phyloP scores from a whole-genome alignment of 2,329 filamentous ascomycete genomes.

The Trichoderma koningii region DNA sequence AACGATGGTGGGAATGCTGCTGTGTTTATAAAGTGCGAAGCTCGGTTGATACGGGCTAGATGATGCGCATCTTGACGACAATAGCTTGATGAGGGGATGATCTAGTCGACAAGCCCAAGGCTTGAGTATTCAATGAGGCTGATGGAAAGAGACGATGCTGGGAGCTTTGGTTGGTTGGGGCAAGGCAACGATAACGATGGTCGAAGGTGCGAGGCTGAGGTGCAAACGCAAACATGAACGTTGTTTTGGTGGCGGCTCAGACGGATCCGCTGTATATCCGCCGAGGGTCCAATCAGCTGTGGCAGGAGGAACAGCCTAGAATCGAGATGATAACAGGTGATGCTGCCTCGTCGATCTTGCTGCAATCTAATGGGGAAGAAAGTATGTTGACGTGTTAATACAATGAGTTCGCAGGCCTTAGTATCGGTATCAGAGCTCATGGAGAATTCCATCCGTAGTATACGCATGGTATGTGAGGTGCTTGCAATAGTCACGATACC shows the following conservation, averaged over 20 bases:
- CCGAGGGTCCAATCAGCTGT: not conserved
- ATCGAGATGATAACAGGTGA: not conserved
- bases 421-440: too few species aligned
- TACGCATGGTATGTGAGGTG: too few species aligned
- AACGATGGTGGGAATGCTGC: too few species aligned
- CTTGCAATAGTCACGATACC: not conserved
- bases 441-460: too few species aligned
- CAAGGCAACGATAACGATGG: too few species aligned
- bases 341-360: not conserved
- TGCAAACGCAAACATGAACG: not conserved
- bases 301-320: not conserved
- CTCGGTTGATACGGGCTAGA: too few species aligned
- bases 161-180: not conserved
- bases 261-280: conserved; percentile 10
- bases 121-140: not conserved
- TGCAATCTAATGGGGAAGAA: not conserved
- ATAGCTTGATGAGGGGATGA: not conserved
- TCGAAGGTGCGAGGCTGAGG: not conserved
- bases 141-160: not conserved
- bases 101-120: too few species aligned
- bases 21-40: too few species aligned
- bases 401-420: too few species aligned
- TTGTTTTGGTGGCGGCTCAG: conserved; percentile 10
- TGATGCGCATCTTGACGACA: too few species aligned
- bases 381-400: too few species aligned